Conservation (phyloP, 2,329 filamentous ascomycete genomes). For the Eurotiales sp. region DNA sequence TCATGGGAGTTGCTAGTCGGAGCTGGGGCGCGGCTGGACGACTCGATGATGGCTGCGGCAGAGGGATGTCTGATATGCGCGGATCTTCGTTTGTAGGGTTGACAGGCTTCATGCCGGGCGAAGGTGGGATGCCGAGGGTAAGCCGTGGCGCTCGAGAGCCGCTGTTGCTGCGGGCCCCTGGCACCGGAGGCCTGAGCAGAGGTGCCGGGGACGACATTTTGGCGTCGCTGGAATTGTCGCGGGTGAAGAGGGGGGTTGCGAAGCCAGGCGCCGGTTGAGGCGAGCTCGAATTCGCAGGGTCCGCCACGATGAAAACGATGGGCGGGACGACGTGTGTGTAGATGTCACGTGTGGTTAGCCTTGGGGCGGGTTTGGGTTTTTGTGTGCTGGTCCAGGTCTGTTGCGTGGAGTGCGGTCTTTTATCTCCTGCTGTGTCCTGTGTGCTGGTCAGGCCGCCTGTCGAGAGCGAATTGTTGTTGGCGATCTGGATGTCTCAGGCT, state of each 20-base stretch:
- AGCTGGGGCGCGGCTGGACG: constrained; percentile 72
- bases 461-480: no score
- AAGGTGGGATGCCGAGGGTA: constrained; percentile 85
- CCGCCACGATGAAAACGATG: constrained; percentile 1
- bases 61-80: constrained; percentile 35
- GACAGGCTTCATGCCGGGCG: constrained; percentile 75
- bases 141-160: constrained; percentile 69
- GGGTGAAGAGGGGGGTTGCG: not conserved
- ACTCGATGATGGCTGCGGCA: constrained; percentile 30
- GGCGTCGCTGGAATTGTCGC: constrained; percentile 15
- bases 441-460: no score
- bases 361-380: no score
- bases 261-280: constrained; percentile 6
- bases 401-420: not conserved
- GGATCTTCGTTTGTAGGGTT: constrained; percentile 45
- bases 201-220: constrained; percentile 74
- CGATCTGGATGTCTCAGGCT: not conserved
- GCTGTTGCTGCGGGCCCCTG: constrained; percentile 60
- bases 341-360: no score
- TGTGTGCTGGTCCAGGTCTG: not conserved
- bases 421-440: no score
- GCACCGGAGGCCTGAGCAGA: constrained; percentile 77
- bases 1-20: constrained; percentile 84
- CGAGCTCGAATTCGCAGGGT: constrained; percentile 1
- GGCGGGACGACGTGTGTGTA: no score